Base-by-base conservation (phyloP, 805 yeast species). In the Lipomyces chichibuensis region DNA sequence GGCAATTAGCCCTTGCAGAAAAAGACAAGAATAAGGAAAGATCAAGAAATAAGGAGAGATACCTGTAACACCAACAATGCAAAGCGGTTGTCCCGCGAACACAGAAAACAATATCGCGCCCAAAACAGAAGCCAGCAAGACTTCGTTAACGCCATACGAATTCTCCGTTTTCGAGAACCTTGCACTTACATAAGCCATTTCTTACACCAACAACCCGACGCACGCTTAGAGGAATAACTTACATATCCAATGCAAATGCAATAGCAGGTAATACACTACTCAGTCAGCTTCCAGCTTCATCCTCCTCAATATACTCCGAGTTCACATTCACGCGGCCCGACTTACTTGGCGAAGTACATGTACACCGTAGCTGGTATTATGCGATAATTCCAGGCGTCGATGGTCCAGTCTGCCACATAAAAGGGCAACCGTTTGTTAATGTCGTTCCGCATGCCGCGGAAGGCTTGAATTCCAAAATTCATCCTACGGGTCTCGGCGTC, bases 131-230 rank as follows among this genome's bases (percentile, higher is more conserved):
- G 95, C 83, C 75, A 95, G 74, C 29, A 94, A 81, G 2, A 94
- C 89, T 75, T 94, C 99, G 75, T 94, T 95, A 3, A 95, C 89
- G 2, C 99, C 99, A 74, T 92, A 94, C 13, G 93, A 84, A 71
- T 90, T 87, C 59, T 89, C 79, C 0, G 99, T 94, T 69, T 91
- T 88, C 77, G 93, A 97, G 77, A 92, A 93, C 97, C 94, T 33
- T 9, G 2, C 32, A 29, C 32, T 90, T 76, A 65, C 14, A 37
- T 37, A 3, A 37, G 14, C 14, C 14, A 11, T 13, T 37, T 14
- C 13, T 11, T 37, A 11, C 3, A 37, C 14, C 13, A n/a, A 8
- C n/a, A 9, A 8, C 60, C 32, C n/a, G 14, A 7, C 13, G 7
- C 25, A 23, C 20, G 8, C 14, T 5, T 6, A 6, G n/a, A 17